Evolutionary conservation across 257 asterid species (phyloP).

Genomic region (Cordia subcordata): DNA sequence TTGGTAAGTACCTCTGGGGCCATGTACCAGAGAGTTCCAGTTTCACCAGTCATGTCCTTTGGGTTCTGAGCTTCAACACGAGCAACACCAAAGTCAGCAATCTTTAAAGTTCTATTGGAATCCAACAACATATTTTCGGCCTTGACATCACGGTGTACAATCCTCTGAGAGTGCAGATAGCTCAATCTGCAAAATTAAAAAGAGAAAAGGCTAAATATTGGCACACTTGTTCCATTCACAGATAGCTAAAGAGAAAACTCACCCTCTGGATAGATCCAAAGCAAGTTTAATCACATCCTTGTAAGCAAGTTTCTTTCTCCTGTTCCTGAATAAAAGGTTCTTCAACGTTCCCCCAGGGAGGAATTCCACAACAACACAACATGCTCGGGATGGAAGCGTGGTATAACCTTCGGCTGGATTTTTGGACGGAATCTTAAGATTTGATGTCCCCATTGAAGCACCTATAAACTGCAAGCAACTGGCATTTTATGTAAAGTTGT

Average conservation of each 20-base stretch:
- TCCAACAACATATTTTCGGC: conserved; percentile 94
- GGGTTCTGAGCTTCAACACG: conserved; percentile 98
- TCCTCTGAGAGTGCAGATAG: conserved; percentile 83
- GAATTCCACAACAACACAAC: conserved; percentile 88
- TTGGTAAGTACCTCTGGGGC: conserved; percentile 77
- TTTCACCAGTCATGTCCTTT: conserved; percentile 95
- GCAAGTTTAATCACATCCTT: conserved; percentile 81
- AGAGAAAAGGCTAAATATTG: conserved; percentile 2
- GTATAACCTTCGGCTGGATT: conserved; percentile 71
- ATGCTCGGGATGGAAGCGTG: conserved; percentile 77
- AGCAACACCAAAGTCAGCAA: conserved; percentile 96
- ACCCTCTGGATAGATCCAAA: conserved; percentile 89
- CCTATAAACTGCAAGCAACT: conserved; percentile 58
- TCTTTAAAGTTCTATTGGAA: conserved; percentile 49
- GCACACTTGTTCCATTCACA: not conserved
- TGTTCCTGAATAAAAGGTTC: conserved; percentile 58
- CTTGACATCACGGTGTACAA: conserved; percentile 93
- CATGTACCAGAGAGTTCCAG: conserved; percentile 98
- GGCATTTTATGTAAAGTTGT: not conserved
- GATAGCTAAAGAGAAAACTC: conserved; percentile 4
- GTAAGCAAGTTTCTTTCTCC: conserved; percentile 82
- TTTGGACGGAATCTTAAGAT: conserved; percentile 80
- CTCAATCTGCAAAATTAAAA: conserved; percentile 50
- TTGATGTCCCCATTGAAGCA: conserved; percentile 96
- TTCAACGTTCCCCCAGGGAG: conserved; percentile 81